Base-by-base conservation (phyloP, 768 basidiomycete species). In the Cystoderma amianthinum region DNA sequence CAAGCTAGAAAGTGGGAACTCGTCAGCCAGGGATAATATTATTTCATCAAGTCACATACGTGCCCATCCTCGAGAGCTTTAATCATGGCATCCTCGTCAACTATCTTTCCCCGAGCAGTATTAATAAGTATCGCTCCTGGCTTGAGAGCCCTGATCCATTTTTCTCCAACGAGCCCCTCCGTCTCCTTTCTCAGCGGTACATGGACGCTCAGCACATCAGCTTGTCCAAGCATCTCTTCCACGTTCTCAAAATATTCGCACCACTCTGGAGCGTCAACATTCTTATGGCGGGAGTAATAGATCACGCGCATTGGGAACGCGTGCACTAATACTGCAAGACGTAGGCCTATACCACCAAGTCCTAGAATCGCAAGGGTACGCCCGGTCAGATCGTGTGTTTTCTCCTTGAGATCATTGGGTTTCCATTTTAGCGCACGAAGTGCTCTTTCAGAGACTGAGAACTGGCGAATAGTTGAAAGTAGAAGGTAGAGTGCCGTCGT, bases 261-360 rank as follows among this genome's bases (percentile, higher is more conserved):
- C 71, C 84, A 92, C 28, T 63, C 69, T 0, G 89, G 85, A 0
- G 77, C 80, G 35, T 76, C 62, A 5, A 66, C 56, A 22, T 67
- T 73, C 33, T 69, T 76, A 46, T 70, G 70, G 30, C 88, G 69
- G 23, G 71, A 80, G 62, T 90, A 74, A 62, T 95, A 96, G 34
- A 95, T 68, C 41, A 95, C 68, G 39, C 84, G 83, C 93, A 97
- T 93, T 5, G 84, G 87, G 65, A 96, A 89, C 1, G 81, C 80
- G 40, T 79, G 80, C 0, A 71, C 80, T 41, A 90, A 72, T 50
- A 84, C 72, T 0, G 83, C 84, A 22, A 87, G 64, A 18, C 77
- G 80, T 40, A 75, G 54, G 0, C 87, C 85, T 52, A 89, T 89
- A 0, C 88, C 86, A 15, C 86, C 85, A 0, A 87, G 69, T 1